These are phyloP conservation scores for Paramecium pentaurelia DNA, from an alignment of 73 alveolate species.

Conservation along the genomic window DNA sequence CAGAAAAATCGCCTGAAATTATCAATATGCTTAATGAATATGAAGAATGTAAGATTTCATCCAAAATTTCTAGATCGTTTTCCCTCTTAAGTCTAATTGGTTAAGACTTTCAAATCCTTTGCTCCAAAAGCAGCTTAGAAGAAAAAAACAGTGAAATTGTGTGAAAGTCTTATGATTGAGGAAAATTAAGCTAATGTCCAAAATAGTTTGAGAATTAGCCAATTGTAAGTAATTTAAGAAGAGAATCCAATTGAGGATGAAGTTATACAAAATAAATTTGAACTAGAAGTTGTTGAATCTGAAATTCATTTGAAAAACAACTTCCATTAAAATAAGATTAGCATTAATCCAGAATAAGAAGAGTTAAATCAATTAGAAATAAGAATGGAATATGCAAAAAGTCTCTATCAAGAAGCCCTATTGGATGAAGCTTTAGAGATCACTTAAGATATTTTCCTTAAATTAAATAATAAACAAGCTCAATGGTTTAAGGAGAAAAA, in stretches of 20 bases:
- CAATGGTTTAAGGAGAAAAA: neutral
- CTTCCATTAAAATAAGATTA: neutral
- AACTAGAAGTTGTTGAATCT: neutral
- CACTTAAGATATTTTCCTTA: neutral
- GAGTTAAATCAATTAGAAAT: neutral
- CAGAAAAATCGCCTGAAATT: neutral
- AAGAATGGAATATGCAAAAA: neutral
- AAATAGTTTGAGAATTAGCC: neutral
- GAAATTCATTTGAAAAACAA: neutral
- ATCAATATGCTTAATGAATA: neutral
- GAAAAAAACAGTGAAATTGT: neutral
- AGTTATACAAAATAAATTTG: neutral
- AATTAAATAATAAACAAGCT: neutral
- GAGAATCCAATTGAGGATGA: neutral
- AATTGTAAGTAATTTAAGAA: neutral
- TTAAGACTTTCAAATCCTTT: neutral
- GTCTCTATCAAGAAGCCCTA: neutral
- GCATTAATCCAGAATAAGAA: neutral
- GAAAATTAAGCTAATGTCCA: neutral
- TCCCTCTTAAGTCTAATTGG: neutral
- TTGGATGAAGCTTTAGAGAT: neutral
- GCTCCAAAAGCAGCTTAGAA: neutral
- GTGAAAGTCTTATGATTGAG: neutral
- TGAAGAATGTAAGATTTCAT: neutral
- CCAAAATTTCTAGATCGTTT: neutral